phyloP scores from a whole-genome alignment of 176 grass and related monocot genomes.

The Themeda triandra region DNA sequence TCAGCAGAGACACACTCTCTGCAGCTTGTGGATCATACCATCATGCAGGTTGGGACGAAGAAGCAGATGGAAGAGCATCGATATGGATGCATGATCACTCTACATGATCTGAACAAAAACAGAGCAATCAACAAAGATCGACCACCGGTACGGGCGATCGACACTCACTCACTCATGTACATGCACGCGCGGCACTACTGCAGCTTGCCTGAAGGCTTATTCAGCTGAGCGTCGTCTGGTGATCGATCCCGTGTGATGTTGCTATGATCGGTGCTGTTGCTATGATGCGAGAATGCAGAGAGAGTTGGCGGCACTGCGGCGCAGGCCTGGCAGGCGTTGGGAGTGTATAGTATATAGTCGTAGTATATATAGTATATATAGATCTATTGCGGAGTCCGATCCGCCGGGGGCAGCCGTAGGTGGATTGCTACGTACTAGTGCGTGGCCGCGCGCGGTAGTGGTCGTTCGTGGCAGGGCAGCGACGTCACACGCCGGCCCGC shows the following conservation, averaged over 20 bases:
- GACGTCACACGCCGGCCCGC: too few species aligned
- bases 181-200: too few species aligned
- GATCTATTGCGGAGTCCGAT: not conserved
- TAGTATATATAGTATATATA: not conserved
- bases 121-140: not conserved
- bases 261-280: too few species aligned
- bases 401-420: slow-evolving; percentile 21
- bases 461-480: not conserved
- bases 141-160: too few species aligned
- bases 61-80: not conserved
- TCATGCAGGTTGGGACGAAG: too few species aligned
- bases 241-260: too few species aligned
- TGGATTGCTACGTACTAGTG: too few species aligned
- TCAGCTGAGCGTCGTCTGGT: not conserved
- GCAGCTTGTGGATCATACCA: too few species aligned
- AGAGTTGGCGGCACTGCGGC: not conserved
- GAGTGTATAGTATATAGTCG: not conserved
- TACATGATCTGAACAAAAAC: not conserved
- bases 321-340: not conserved
- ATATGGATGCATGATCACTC: not conserved
- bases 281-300: not conserved
- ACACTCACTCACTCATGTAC: too few species aligned
- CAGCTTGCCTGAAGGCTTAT: too few species aligned
- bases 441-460: not conserved
- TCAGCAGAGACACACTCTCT: too few species aligned